Evolutionary conservation across 371 early-diverging fungal species (phyloP).

Genomic region (Rhizopus stolonifer): DNA sequence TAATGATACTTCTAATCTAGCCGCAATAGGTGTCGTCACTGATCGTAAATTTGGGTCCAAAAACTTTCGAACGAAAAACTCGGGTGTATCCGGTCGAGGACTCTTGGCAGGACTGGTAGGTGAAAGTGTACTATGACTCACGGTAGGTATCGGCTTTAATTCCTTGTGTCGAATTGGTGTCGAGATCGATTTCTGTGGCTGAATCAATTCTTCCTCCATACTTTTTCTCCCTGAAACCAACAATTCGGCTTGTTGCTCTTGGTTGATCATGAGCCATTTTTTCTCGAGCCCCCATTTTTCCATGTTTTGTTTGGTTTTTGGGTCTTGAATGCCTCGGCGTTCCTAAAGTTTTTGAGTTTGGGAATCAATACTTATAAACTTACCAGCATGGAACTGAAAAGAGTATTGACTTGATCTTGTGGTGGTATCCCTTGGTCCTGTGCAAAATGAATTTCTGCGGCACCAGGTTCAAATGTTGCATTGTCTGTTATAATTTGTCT

Average conservation of each 20-base stretch:
- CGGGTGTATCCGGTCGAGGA: conserved; percentile 37
- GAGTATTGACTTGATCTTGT: conserved; percentile 27
- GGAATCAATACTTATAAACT: neutral
- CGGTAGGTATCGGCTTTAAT: conserved; percentile 3
- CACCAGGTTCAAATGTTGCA: conserved; percentile 24
- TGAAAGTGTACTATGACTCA: neutral
- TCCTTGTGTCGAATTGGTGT: conserved; percentile 5
- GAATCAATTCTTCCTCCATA: neutral
- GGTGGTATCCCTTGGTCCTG: conserved; percentile 24
- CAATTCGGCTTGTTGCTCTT: conserved; percentile 48
- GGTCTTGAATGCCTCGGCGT: conserved; percentile 46
- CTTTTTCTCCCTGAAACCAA: conserved; percentile 14
- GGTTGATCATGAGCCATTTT: conserved; percentile 52
- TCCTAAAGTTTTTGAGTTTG: conserved; percentile 17
- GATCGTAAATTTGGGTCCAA: conserved; percentile 36
- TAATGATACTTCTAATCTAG: conserved; percentile 46
- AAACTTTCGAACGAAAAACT: conserved; percentile 44
- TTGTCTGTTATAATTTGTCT: conserved; percentile 11
- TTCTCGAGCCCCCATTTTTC: conserved; percentile 39
- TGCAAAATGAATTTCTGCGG: conserved; percentile 21
- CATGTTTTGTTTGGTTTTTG: conserved; percentile 31
- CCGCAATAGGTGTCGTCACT: conserved; percentile 36
- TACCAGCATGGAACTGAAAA: conserved; percentile 47
- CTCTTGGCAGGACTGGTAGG: neutral
- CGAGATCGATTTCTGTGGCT: conserved; percentile 15